phyloP scores from a whole-genome alignment of 371 early-diverging fungal species.

The Mortierella sp. region DNA sequence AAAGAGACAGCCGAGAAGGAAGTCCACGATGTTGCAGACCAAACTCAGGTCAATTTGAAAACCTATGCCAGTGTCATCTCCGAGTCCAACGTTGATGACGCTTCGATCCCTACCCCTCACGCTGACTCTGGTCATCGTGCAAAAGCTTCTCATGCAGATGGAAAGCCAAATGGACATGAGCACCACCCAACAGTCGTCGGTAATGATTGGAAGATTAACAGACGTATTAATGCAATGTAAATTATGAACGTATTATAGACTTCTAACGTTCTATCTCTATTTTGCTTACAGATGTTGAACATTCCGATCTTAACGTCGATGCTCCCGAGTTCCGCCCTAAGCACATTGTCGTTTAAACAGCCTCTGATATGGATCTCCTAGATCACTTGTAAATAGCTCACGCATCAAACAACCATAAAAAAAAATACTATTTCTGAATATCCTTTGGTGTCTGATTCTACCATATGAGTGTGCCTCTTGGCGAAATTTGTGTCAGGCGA shows the following conservation, averaged over 20 bases:
- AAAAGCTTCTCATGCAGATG: slow-evolving; percentile 19
- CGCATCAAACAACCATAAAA: not conserved
- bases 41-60: slow-evolving; percentile 28
- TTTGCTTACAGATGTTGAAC: slow-evolving; percentile 29
- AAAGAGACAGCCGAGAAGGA: slow-evolving; percentile 2
- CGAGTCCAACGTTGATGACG: slow-evolving; percentile 22
- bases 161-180: slow-evolving; percentile 9
- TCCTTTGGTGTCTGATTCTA: too few species aligned
- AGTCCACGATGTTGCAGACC: not conserved
- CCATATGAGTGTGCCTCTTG: too few species aligned
- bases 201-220: slow-evolving; percentile 34
- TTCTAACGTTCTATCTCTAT: not conserved
- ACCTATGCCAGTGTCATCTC: slow-evolving; percentile 24
- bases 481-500: too few species aligned
- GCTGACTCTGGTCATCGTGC: slow-evolving; percentile 38
- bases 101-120: slow-evolving; percentile 19
- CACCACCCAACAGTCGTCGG: slow-evolving; percentile 23
- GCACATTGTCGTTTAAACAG: slow-evolving; percentile 20
- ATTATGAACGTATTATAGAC: not conserved
- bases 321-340: slow-evolving; percentile 56
- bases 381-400: slow-evolving; percentile 9
- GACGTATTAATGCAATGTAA: not conserved
- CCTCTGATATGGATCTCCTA: not conserved
- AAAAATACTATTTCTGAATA: too few species aligned
- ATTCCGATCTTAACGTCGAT: slow-evolving; percentile 49